Conservation (phyloP, 1,284 basidiomycete genomes). For the Kalmanozyma brasiliensis region DNA sequence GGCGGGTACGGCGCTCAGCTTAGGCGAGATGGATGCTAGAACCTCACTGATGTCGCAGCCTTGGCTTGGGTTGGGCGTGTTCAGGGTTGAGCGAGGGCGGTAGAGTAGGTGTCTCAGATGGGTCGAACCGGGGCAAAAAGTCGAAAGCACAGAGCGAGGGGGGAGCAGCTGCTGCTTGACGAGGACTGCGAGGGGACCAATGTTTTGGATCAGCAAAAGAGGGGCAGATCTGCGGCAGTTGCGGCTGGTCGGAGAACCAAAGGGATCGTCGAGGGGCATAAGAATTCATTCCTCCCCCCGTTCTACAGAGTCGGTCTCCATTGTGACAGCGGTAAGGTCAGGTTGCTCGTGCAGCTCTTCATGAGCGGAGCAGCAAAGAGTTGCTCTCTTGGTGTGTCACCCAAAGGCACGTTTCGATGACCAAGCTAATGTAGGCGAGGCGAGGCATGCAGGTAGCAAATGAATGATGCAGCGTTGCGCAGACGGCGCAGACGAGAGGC, state of each 20-base stretch:
- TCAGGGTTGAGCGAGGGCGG: conserved; percentile 1
- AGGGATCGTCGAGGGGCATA: conserved; percentile 7
- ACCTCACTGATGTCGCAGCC: not conserved
- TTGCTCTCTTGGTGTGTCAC: conserved; percentile 5
- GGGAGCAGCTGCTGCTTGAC: not conserved
- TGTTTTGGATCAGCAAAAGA: conserved; percentile 8
- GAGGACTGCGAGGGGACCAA: not conserved
- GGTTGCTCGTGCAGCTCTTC: too few relatives aligned
- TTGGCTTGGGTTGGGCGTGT: not conserved
- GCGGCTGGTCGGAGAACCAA: conserved; percentile 5
- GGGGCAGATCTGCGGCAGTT: conserved; percentile 5
- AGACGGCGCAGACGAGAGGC: conserved; percentile 6
- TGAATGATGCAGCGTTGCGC: conserved; percentile 12
- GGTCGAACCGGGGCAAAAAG: too few relatives aligned
- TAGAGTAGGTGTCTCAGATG: conserved; percentile 1
- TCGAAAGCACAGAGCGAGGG: not conserved
- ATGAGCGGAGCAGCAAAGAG: not conserved
- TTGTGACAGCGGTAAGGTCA: too few relatives aligned
- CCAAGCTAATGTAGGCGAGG: not conserved
- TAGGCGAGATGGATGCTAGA: conserved; percentile 2
- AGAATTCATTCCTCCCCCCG: not conserved
- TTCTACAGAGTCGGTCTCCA: not conserved
- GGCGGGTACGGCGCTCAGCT: not conserved
- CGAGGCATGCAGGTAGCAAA: conserved; percentile 12
- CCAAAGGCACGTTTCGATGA: conserved; percentile 5